Evolutionary conservation across 2,329 filamentous ascomycete genomes (phyloP).

Genomic region (Pseudogymnoascus sp.): DNA sequence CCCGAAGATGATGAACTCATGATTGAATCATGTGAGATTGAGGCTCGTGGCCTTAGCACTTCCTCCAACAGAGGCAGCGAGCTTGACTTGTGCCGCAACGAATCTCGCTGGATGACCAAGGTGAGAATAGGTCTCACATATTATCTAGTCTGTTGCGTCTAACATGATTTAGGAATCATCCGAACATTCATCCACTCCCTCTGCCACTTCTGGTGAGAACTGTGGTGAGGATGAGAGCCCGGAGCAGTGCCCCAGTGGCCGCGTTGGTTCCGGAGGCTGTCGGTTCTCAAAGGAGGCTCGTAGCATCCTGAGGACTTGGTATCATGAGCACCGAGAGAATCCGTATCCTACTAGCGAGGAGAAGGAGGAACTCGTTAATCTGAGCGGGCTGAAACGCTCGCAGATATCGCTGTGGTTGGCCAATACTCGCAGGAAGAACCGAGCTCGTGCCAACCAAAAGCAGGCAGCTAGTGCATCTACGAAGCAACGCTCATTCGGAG

Average conservation of each 20-base stretch:
- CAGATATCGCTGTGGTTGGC: slow-evolving; percentile 13
- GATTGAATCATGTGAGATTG: not conserved
- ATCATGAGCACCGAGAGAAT: slow-evolving; percentile 10
- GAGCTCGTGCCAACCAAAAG: slow-evolving; percentile 13
- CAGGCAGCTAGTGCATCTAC: not conserved
- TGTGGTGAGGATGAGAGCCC: not conserved
- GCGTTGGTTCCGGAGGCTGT: not conserved
- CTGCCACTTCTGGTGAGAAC: slow-evolving; percentile 5
- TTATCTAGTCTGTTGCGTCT: not conserved
- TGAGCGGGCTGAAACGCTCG: slow-evolving; percentile 10
- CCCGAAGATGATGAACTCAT: not conserved
- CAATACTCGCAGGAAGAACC: slow-evolving; percentile 11
- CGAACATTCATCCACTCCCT: not conserved
- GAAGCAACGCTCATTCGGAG: not conserved
- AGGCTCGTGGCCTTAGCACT: not conserved
- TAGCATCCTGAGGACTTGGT: slow-evolving; percentile 13
- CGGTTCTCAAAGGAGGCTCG: slow-evolving; percentile 12
- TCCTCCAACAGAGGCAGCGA: not conserved
- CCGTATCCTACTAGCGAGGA: slow-evolving; percentile 11
- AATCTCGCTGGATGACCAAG: not conserved
- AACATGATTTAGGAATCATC: not conserved
- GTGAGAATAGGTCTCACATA: not conserved
- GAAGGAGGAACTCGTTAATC: slow-evolving; percentile 5
- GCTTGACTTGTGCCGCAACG: not conserved
- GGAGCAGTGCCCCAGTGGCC: not conserved